Evolutionary conservation across 129 eudicot genomes (phyloP), one percentile per base, ranked within the genome.

Genomic region (Glebionis coronaria): DNA sequence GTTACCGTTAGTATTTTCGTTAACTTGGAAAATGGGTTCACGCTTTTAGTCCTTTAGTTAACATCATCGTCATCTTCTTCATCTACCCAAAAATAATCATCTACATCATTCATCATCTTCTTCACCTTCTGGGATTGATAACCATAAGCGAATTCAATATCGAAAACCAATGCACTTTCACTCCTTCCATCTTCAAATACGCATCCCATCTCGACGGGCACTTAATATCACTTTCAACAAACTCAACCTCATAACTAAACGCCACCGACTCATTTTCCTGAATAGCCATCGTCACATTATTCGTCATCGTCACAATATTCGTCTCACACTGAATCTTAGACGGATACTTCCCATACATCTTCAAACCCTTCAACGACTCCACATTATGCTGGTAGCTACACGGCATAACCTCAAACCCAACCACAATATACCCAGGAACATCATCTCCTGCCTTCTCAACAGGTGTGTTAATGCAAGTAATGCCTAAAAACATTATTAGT

Each of bases 171-270:
- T 79, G 79, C 16, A 79, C 79, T 21, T 73, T 72, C 15, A 78
- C 71, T 42, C 82, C 82, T 69, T 78, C 82, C 78, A 78, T 73
- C 23, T 78, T 78, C 71, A 78, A 73, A 73, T 78, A 78, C 0
- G 75, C 78, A 16, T 78, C 82, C 78, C 82, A 79, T 56, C 79
- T 62, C 1, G 82, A 78, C 10, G 82, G 82, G 78, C 82, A 78
- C 58, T 72, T 78, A 12, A 78, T 78, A 42, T 78, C 74, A 66
- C 78, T 78, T 23, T 52, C 56, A 20, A 78, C 82, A 66, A 78
- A 78, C 1, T 70, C 29, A 67, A 78, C 78, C 61, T 78, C 82
- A 9, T 78, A 78, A 5, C 63, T 78, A 62, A 78, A 78, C 18
- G 60, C 46, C 19, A 78, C 70, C 0, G 62, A 47, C 21, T 78